Evolutionary conservation across 805 yeast genomes (phyloP), one percentile per base, ranked within the genome.

Genomic region (Ogataea saltuana): DNA sequence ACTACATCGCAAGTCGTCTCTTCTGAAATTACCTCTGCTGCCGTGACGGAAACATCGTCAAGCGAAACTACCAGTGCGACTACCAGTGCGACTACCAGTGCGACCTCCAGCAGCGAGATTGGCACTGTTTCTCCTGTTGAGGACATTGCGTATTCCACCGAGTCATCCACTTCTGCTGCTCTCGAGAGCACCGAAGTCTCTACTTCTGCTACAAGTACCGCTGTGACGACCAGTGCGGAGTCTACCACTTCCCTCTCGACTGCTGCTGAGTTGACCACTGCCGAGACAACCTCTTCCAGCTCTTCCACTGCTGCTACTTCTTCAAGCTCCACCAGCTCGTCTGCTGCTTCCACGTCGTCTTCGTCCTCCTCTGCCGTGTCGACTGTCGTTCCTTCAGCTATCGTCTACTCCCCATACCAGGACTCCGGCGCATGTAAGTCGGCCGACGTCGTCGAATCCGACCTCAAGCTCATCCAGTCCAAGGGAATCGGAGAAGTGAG

Each of bases 341-440:
- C 33, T 17, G 20, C 45, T 6, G 19, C 27, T 8, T 28, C 63
- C 18, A 32, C 62, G 15, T 30, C 65, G 20, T 45, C 64, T n/a
- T 44, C 67, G 10, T 45, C 66, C 23, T 52, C 71, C 13, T 50
- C 61, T 27, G 48, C 68, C 17, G 55, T 54, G 18, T 46, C 62
- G 25, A 50, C 59, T 5, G 51, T 54, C 32, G 50, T 58, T 27
- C 91, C 91, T 53, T 62, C 69, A 26, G 75, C 80, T 16, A 72
- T 85, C 44, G 90, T 80, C 28, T 85, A 85, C 69, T 80, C 88
- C 19, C 97, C 97, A 30, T 90, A 88, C 69, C 72, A 75, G 44
- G 64, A 78, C 58, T 82, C 78, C 58, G 77, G 83, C 25, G 50
- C 76, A 2, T 89, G 97, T 69, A 89, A 87, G 60, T 70, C 68